These are phyloP conservation scores for Chondrus crispus DNA, from an alignment of 23 red algal species.

Conservation along the genomic window DNA sequence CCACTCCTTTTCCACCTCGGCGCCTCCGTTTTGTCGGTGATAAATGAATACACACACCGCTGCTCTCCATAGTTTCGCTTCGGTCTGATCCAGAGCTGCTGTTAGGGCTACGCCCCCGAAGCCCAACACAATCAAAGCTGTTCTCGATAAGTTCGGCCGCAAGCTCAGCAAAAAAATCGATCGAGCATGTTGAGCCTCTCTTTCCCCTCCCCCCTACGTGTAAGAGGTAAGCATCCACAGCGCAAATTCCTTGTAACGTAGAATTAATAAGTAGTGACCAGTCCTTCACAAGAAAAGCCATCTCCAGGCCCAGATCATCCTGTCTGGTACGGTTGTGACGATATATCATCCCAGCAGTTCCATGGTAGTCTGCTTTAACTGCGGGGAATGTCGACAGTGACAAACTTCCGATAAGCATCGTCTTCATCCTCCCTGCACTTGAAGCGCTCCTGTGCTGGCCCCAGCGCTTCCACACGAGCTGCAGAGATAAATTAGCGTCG, in stretches of 20 bases:
- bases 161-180: no score
- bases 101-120: no score
- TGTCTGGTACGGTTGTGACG: conserved; percentile 13
- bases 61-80: no score
- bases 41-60: no score
- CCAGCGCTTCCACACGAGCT: not conserved
- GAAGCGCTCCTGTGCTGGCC: not conserved
- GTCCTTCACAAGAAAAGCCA: not conserved
- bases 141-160: no score
- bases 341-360: not conserved
- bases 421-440: not conserved
- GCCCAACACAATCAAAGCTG: no score
- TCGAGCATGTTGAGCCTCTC: no score
- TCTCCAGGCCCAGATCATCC: conserved; percentile 34
- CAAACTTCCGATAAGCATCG: not conserved
- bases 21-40: no score
- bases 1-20: no score
- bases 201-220: no score
- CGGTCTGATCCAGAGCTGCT: no score
- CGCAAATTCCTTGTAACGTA: not conserved
- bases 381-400: not conserved
- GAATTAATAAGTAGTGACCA: not conserved
- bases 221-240: not conserved
- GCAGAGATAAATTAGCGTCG: conserved; percentile 12
- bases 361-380: not conserved